Percentiles rank a stretch among this genome's conserved stretches.
Evolutionary conservation across 2,329 filamentous ascomycete genomes (phyloP).

Genomic region (Paramyrothecium roridum): DNA sequence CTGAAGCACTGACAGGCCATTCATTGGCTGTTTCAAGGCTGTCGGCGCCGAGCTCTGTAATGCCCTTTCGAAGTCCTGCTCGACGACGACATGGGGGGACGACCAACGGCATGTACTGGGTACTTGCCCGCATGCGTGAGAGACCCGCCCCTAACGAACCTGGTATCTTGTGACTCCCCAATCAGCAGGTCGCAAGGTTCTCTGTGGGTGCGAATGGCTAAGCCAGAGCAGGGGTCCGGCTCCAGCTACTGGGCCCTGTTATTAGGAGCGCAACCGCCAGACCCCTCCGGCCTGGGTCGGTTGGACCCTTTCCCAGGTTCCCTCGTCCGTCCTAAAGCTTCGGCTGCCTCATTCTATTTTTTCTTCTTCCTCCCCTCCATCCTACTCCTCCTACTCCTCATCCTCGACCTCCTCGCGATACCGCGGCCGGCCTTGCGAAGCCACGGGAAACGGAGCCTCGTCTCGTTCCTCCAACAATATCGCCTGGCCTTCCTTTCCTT

Average conservation of each 20-base stretch:
- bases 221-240: not conserved
- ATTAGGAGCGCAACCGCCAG: conserved; percentile 1
- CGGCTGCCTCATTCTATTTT: not conserved
- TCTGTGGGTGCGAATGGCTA: not conserved
- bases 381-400: not conserved
- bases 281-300: conserved; percentile 2
- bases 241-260: conserved; percentile 1
- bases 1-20: not conserved
- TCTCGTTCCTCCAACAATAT: not conserved
- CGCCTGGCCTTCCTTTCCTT: not conserved
- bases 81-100: too few relatives aligned
- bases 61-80: not conserved
- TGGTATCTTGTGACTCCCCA: conserved; percentile 3
- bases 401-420: not conserved
- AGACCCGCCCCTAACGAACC: not conserved
- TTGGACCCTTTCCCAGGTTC: conserved; percentile 1
- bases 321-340: not conserved
- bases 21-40: not conserved
- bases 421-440: not conserved
- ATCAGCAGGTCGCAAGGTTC: conserved; percentile 1
- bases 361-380: conserved; percentile 1
- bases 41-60: not conserved
- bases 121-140: not conserved
- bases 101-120: not conserved
- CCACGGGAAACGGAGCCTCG: not conserved